A percentile compares a stretch with the other conserved stretches of the same genome.
Conservation (phyloP, 2,329 filamentous ascomycete species). For the Aquanectria penicillioides region DNA sequence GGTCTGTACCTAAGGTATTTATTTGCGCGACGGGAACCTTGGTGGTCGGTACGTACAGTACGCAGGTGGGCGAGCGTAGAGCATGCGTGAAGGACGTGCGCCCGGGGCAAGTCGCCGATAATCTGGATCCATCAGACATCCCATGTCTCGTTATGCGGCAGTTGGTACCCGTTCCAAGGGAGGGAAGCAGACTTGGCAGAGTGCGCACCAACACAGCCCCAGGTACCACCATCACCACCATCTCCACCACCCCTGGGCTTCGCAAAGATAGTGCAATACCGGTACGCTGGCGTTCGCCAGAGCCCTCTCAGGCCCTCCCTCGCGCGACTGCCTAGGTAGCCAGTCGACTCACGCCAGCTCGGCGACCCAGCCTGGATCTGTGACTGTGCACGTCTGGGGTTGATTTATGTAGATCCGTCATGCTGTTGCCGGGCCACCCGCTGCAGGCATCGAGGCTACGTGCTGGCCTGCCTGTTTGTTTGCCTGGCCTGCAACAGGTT, state of each 20-base stretch:
- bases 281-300: conserved; percentile 5
- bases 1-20: too few relatives aligned
- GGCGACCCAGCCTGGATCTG: conserved; percentile 4
- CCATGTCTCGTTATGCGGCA: conserved; percentile 23
- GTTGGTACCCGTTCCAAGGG: conserved; percentile 21
- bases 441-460: conserved; percentile 14
- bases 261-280: conserved; percentile 15
- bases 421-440: conserved; percentile 19
- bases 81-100: conserved; percentile 12
- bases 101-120: conserved; percentile 32
- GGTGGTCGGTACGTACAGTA: neutral
- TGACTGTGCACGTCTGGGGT: conserved; percentile 17
- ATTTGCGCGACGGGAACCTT: neutral
- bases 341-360: too few relatives aligned
- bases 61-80: neutral
- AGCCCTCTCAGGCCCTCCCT: neutral
- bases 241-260: conserved; percentile 15
- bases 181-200: conserved; percentile 10
- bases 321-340: neutral
- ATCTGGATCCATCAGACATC: conserved; percentile 26
- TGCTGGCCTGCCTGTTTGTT: conserved; percentile 6
- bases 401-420: neutral
- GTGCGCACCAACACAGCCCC: conserved; percentile 2
- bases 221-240: neutral
- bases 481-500: neutral